phyloP scores from a whole-genome alignment of 371 early-diverging fungal species.

The Batkoa obscura region DNA sequence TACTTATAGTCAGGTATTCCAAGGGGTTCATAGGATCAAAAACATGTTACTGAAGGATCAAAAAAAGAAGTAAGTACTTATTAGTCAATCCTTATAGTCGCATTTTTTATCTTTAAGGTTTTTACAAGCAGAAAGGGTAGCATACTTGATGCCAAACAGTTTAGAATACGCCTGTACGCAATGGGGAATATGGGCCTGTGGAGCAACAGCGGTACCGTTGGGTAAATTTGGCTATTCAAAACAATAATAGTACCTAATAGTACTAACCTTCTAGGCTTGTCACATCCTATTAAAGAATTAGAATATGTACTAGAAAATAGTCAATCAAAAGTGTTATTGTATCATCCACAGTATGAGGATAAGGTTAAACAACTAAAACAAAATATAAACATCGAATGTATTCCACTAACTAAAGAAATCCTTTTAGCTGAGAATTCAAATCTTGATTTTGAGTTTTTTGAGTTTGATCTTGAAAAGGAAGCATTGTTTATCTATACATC shows the following conservation, averaged over 20 bases:
- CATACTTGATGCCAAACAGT: conserved; percentile 47
- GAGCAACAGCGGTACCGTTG: conserved; percentile 59
- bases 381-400: not conserved
- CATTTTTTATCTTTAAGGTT: conserved; percentile 11
- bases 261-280: conserved; percentile 16
- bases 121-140: conserved; percentile 34
- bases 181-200: conserved; percentile 60
- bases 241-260: not conserved
- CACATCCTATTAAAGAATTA: conserved; percentile 44
- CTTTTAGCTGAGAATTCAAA: not conserved
- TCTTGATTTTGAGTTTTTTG: not conserved
- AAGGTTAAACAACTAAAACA: conserved; percentile 7
- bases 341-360: conserved; percentile 18
- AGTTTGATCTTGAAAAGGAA: conserved; percentile 11
- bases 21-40: no score
- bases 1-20: no score
- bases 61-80: no score
- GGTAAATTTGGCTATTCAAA: conserved; percentile 13
- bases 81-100: no score
- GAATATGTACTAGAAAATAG: conserved; percentile 37
- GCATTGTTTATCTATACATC: conserved; percentile 69
- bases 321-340: conserved; percentile 21
- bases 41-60: no score
- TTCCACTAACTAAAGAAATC: not conserved
- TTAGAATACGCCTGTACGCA: conserved; percentile 50